Base-by-base conservation (phyloP, 106 monocot species). In the Apostasia shenzhenica region DNA sequence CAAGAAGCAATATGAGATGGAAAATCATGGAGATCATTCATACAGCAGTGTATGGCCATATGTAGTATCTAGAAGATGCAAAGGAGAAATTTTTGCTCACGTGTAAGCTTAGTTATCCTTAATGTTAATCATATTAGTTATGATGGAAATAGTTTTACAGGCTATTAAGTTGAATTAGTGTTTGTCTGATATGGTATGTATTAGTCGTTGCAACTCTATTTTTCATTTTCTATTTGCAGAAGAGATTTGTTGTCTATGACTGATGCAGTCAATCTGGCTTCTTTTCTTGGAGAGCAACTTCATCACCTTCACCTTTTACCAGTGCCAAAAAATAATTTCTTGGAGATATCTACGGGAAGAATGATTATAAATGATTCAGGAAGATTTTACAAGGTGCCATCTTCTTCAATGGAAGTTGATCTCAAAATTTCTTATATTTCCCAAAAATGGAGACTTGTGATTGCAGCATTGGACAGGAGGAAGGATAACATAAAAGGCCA, bases 71-170 rank as follows among this genome's bases (percentile, higher is more conserved):
- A 92, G 75, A 81, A 86, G 87, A 85, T 99, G 97, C 80, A 82
- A 75, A 85, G 97, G 97, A 44, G 81, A 87, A 64, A 92, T 99
- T 62, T 85, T 93, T 81, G 89, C 92, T 63, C 67, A 90, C 77
- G 10, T 99, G 97, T 99, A 85, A 87, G 97, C 83, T 42, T 65
- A 11, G 9, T 72, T 54, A 41, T 68, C 60, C 48, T 1, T 0
- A 52, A 39, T 54, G 14, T 48, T 12, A 54, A 55, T 40, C 8
- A 55, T 46, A 38, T 3, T 14, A 45, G 49, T 51, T 48, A 11
- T 65, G 26, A 63, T 45, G 37, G 1, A 10, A 61, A 57, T 8
- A 43, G 61, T 61, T 11, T 66, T 72, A 72, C 3, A 2, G 46
- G 45, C 53, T 2, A 45, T 65, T 39, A 46, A 47, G 41, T n/a